Conservation (phyloP, 2,329 filamentous ascomycete genomes). For the Zasmidium citrigriseum region DNA sequence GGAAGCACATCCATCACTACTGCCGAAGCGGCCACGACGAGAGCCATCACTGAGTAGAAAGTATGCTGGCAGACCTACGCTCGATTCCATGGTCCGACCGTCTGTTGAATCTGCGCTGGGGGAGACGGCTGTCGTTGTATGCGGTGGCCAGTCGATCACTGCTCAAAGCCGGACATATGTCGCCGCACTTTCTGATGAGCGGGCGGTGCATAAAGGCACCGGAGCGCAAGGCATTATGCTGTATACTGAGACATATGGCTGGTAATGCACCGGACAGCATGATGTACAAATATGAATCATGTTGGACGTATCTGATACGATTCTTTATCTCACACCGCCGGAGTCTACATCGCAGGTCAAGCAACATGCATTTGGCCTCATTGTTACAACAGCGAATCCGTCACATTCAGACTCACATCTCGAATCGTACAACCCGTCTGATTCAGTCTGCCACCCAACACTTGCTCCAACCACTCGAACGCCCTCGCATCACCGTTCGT, state of each 20-base stretch:
- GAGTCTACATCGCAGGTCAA: no score
- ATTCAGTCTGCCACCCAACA: conserved; percentile 15
- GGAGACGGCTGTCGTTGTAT: conserved; percentile 64
- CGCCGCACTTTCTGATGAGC: conserved; percentile 61
- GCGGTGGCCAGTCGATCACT: conserved; percentile 58
- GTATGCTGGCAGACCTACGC: conserved; percentile 54
- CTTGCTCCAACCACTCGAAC: conserved; percentile 22
- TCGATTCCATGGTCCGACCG: conserved; percentile 54
- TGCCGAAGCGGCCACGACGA: not conserved
- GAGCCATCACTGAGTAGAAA: conserved; percentile 30
- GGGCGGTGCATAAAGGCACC: conserved; percentile 67
- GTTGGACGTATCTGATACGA: no score
- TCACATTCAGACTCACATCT: conserved; percentile 18
- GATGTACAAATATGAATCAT: no score
- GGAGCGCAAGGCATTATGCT: conserved; percentile 65
- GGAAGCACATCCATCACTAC: not conserved
- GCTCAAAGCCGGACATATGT: conserved; percentile 58
- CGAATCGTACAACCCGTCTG: conserved; percentile 21
- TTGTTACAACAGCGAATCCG: conserved; percentile 3
- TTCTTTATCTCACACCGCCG: no score
- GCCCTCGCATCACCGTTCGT: conserved; percentile 36
- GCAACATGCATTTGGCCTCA: not conserved
- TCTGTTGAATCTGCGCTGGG: conserved; percentile 60
- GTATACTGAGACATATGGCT: conserved; percentile 61
- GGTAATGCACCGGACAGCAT: conserved; percentile 15